These are phyloP conservation scores for Dactylonectria estremocensis DNA, from an alignment of 2,329 filamentous ascomycete species.

Conservation along the genomic window DNA sequence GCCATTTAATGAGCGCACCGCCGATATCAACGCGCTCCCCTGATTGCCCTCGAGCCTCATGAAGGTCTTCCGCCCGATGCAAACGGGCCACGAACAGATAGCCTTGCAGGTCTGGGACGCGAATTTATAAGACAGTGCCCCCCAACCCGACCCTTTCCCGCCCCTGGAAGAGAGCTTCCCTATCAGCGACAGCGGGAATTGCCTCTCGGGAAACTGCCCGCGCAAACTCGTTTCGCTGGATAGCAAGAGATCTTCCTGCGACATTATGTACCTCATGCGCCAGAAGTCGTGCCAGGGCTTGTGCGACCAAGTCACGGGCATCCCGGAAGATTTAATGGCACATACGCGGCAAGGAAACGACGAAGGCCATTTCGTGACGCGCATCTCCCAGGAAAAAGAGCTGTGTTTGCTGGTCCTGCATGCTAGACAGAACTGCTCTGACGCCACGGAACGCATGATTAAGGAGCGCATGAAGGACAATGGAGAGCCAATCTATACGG, in stretches of 20 bases:
- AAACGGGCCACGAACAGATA: constrained; percentile 6
- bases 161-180: not conserved
- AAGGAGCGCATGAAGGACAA: constrained; percentile 1
- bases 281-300: not conserved
- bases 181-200: not conserved
- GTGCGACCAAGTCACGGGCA: not conserved
- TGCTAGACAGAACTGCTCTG: not conserved
- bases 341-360: not conserved
- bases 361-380: not conserved
- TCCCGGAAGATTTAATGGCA: not conserved
- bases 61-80: constrained; percentile 18
- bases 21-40: constrained; percentile 12
- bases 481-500: not conserved
- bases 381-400: not conserved
- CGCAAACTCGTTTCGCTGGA: not conserved
- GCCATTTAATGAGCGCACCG: constrained; percentile 7
- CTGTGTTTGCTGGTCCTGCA: not conserved
- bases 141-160: too few species aligned
- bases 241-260: not conserved
- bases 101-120: constrained; percentile 33
- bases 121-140: not conserved
- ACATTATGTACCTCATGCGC: not conserved
- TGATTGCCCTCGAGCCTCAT: constrained; percentile 14
- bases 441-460: not conserved
- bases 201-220: not conserved